Base-by-base conservation (phyloP, 805 yeast genomes). In the Metschnikowia drakensbergensis region DNA sequence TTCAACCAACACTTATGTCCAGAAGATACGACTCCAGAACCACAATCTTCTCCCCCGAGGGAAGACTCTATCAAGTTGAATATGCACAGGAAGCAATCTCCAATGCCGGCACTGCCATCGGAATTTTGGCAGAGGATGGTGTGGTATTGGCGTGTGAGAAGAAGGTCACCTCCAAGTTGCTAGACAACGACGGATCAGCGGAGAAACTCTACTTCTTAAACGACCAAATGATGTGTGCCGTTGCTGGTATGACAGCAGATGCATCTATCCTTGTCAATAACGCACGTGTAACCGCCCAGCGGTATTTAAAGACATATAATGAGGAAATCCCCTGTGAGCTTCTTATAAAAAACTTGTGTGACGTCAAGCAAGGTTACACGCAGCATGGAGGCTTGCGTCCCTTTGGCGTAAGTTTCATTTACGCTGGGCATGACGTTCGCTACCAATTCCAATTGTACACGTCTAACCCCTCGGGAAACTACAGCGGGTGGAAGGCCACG, bases 21-120 rank as follows among this genome's bases (percentile, higher is more conserved):
- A 86, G 98, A 86, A 84, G 99, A 81, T 94, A 94, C 89, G 99
- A 94, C 72, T 86, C 96, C 53, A 83, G 99, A 79, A 94, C 99
- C 45, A 94, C 99, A 4, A 95, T 94, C 63, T 94, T 94, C 73
- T 92, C 98, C 35, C 99, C 99, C 7, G 99, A 94, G 67, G 99
- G 99, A 35, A 82, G 99, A 70, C 78, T 94, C 49, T 94, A 94
- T 71, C 99, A 94, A 72, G 92, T 90, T 22, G 99, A 94, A 69
- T 94, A 94, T 61, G 99, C 98, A 3, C 81, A 90, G 64, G 98
- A 94, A 67, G 91, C 92, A 17, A 86, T 86, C 54, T 81, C 86
- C 46, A 86, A 82, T 60, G 94, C 94, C 6, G 92, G 92, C 42
- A 86, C 90, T 7, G 88, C 90, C 49, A 81, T 86, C 62, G 94